These are phyloP conservation scores for Leccinum disarticulatum DNA, from an alignment of 768 basidiomycete species.

Conservation along the genomic window DNA sequence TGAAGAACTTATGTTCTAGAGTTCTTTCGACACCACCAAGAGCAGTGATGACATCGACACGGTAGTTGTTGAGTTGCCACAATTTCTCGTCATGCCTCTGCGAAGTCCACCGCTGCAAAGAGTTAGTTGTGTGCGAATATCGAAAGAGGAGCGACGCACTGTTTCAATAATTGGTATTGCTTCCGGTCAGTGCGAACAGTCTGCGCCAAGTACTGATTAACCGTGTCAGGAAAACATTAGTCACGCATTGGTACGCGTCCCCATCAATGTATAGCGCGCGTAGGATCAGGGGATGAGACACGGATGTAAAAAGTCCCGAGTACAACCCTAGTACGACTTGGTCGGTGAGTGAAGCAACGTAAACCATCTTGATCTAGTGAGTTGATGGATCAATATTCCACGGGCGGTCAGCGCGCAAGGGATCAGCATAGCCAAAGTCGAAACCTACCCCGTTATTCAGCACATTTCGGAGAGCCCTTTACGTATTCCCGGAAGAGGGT, in stretches of 20 bases:
- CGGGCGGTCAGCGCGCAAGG: not conserved
- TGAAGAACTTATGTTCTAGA: constrained; percentile 95
- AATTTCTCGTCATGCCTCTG: constrained; percentile 95
- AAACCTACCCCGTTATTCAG: constrained; percentile 69
- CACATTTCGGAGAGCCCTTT: constrained; percentile 65
- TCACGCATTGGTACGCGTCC: constrained; percentile 84
- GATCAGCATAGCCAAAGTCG: constrained; percentile 6
- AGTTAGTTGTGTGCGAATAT: constrained; percentile 10
- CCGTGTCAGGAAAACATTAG: constrained; percentile 10
- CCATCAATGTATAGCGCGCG: constrained; percentile 94
- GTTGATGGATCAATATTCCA: constrained; percentile 9
- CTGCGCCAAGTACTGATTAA: too few species aligned
- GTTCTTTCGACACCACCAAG: constrained; percentile 96
- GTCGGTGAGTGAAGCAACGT: constrained; percentile 89
- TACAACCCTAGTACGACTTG: constrained; percentile 90
- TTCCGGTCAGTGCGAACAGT: constrained; percentile 97
- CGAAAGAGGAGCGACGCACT: constrained; percentile 47
- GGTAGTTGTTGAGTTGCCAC: constrained; percentile 97
- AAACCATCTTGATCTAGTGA: constrained; percentile 74
- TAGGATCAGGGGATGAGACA: constrained; percentile 85
- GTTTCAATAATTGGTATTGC: constrained; percentile 90
- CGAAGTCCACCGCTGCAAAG: constrained; percentile 89
- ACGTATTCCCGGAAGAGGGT: constrained; percentile 81
- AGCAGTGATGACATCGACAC: constrained; percentile 98
- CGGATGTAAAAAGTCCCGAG: constrained; percentile 86